Conservation (phyloP, 192 early-diverging fungal species). For the Coemansia sp. region DNA sequence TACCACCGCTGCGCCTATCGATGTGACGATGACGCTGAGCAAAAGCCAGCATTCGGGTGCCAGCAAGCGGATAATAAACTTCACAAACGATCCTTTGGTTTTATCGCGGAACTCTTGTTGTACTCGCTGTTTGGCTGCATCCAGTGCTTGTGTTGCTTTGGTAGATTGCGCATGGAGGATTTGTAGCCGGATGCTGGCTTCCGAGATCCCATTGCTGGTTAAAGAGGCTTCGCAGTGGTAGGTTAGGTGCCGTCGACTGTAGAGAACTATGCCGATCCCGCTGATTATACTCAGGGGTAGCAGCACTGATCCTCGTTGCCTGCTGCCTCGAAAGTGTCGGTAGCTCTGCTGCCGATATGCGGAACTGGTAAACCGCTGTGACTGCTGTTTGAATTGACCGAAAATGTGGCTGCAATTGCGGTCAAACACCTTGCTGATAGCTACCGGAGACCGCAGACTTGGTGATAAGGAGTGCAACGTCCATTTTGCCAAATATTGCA, state of each 20-base stretch:
- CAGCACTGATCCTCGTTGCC: background rate
- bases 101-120: background rate
- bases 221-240: constrained; percentile 22
- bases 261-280: constrained; percentile 12
- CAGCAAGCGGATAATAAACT: constrained; percentile 38
- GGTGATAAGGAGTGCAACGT: no score
- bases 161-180: constrained; percentile 36
- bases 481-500: no score
- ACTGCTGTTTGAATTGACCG: no score
- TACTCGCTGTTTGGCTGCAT: background rate
- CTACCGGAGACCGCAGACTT: no score
- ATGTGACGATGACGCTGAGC: constrained; percentile 54
- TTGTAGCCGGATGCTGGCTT: constrained; percentile 31
- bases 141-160: constrained; percentile 16
- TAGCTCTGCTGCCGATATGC: background rate
- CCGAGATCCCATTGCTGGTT: background rate
- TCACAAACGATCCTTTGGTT: constrained; percentile 8
- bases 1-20: constrained; percentile 58
- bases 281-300: constrained; percentile 22
- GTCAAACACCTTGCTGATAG: no score
- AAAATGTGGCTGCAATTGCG: no score
- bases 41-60: constrained; percentile 58
- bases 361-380: no score
- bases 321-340: background rate
- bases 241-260: no score